A percentile compares a stretch with the other conserved stretches of the same genome.
Conservation (phyloP, 306 rosid species). For the barrel medic (Medicago truncatula) region DNA sequence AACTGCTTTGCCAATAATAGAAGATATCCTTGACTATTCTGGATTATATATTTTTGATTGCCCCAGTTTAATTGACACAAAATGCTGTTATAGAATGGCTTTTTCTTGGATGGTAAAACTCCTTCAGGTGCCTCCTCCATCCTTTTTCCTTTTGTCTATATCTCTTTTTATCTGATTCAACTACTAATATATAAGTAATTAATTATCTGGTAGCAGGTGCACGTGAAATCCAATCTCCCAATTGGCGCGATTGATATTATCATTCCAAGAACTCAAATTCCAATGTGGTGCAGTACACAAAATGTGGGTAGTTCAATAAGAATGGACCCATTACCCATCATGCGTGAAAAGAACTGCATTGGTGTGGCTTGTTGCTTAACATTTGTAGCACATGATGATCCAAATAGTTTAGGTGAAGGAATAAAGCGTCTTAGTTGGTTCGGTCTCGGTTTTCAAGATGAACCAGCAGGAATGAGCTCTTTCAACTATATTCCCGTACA, state of each 20-base stretch:
- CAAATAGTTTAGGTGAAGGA: neutral
- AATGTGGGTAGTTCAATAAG: neutral
- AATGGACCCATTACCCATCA: neutral
- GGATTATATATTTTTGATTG: conserved; percentile 10
- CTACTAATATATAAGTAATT: neutral
- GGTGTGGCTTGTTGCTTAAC: too few relatives aligned
- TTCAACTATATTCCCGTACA: too few relatives aligned
- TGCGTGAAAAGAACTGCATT: neutral
- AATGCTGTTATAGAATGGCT: neutral
- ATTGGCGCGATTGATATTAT: neutral
- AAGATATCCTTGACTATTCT: too few relatives aligned
- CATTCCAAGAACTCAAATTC: conserved; percentile 8
- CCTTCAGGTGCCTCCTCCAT: conserved; percentile 4
- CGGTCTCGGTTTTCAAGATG: too few relatives aligned
- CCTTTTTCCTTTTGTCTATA: neutral
- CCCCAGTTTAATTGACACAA: neutral
- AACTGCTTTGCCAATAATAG: too few relatives aligned
- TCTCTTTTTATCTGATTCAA: neutral
- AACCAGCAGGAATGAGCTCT: too few relatives aligned
- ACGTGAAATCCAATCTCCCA: neutral
- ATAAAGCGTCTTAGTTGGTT: too few relatives aligned
- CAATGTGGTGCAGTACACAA: conserved; percentile 27
- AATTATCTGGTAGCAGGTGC: neutral
- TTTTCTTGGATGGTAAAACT: conserved; percentile 31
- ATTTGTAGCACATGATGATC: conserved; percentile 11